phyloP scores from a whole-genome alignment of 257 asterid species.

The Nicotiana obtusifolia region DNA sequence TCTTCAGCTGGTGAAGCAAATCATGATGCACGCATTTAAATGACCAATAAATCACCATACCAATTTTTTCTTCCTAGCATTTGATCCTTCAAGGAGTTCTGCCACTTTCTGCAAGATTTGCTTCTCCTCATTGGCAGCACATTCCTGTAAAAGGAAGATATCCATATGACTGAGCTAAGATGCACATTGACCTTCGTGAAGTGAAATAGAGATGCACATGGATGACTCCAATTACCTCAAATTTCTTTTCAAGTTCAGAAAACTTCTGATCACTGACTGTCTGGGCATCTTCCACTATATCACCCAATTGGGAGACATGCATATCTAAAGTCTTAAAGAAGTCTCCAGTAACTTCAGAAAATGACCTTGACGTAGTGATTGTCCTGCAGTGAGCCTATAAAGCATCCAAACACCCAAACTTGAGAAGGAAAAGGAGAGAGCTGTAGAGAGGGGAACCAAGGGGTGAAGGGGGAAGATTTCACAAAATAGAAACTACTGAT shows the following conservation, averaged over 20 bases:
- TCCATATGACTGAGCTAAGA: background rate
- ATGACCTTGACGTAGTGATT: conserved; percentile 68
- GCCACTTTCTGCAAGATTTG: conserved; percentile 89
- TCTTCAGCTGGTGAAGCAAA: background rate
- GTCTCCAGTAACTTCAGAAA: conserved; percentile 54
- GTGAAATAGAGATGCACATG: conserved; percentile 14
- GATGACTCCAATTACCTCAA: conserved; percentile 57
- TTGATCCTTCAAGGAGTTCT: conserved; percentile 83
- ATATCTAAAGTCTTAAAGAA: conserved; percentile 67
- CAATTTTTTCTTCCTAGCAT: conserved; percentile 86
- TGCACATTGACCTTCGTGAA: background rate
- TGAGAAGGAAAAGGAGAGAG: conserved; percentile 7
- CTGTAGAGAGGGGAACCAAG: background rate
- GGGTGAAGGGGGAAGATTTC: background rate
- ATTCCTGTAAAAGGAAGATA: conserved; percentile 44
- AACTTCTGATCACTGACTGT: conserved; percentile 55
- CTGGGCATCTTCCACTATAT: conserved; percentile 81
- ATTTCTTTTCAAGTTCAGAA: conserved; percentile 79
- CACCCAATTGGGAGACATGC: conserved; percentile 71
- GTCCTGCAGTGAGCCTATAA: conserved; percentile 88
- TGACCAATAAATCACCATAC: conserved; percentile 26
- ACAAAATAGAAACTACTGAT: conserved; percentile 7
- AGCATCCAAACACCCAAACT: background rate
- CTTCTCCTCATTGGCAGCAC: conserved; percentile 86
- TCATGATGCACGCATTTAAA: background rate